Evolutionary conservation across 768 basidiomycete genomes (phyloP).

Genomic region (Candolleomyces aberdarensis): DNA sequence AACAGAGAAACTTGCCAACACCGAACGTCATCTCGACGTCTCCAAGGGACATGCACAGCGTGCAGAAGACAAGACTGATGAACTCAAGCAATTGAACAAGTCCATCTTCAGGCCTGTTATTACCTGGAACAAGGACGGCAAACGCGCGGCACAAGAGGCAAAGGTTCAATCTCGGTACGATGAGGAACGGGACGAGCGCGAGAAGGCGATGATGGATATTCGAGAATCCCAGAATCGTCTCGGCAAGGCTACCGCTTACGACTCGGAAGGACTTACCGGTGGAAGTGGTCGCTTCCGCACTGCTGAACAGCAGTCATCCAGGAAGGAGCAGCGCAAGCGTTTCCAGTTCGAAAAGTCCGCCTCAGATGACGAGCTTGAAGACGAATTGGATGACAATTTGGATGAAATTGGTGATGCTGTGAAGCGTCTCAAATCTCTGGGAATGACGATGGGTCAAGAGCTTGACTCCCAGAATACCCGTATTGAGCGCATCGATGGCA

Average conservation of each 20-base stretch:
- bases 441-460: slow-evolving; percentile 82
- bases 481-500: slow-evolving; percentile 73
- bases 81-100: slow-evolving; percentile 90
- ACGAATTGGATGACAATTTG: slow-evolving; percentile 90
- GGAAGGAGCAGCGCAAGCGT: slow-evolving; percentile 72
- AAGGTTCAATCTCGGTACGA: slow-evolving; percentile 84
- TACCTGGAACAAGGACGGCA: slow-evolving; percentile 89
- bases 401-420: slow-evolving; percentile 80
- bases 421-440: slow-evolving; percentile 75
- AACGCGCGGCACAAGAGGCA: slow-evolving; percentile 83
- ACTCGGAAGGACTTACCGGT: slow-evolving; percentile 44
- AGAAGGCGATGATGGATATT: slow-evolving; percentile 82
- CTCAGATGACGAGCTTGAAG: slow-evolving; percentile 92
- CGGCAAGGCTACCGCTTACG: slow-evolving; percentile 66
- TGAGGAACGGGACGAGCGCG: slow-evolving; percentile 79
- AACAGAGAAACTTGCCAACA: slow-evolving; percentile 84
- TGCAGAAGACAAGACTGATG: slow-evolving; percentile 91
- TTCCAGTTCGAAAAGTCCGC: slow-evolving; percentile 91
- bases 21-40: slow-evolving; percentile 92
- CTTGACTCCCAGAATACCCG: slow-evolving; percentile 83
- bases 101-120: slow-evolving; percentile 94
- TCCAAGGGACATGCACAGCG: slow-evolving; percentile 83
- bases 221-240: slow-evolving; percentile 85
- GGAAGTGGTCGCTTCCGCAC: slow-evolving; percentile 43
- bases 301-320: slow-evolving; percentile 47